Evolutionary conservation across 495 filamentous ascomycete genomes (phyloP).

Genomic region (Hapsidospora chrysogenum): DNA sequence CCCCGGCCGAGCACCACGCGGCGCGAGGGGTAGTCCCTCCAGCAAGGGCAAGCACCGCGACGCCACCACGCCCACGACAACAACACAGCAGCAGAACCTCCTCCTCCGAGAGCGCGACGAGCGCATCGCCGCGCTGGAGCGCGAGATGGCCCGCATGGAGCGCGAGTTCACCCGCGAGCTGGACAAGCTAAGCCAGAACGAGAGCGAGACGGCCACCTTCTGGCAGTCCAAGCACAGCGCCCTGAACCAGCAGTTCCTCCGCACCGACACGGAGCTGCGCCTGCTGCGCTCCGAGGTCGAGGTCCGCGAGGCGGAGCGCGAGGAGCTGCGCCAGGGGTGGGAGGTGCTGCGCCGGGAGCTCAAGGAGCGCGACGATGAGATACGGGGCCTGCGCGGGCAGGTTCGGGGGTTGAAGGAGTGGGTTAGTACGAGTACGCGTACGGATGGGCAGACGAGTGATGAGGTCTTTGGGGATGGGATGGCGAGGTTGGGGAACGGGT

Average conservation of each 20-base stretch:
- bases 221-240: slow-evolving; percentile 29
- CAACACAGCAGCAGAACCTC: no score
- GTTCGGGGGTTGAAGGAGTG: slow-evolving; percentile 37
- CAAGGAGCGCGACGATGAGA: slow-evolving; percentile 23
- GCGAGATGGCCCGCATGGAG: slow-evolving; percentile 25
- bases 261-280: slow-evolving; percentile 24
- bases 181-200: slow-evolving; percentile 22
- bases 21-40: not conserved
- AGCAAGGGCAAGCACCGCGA: not conserved
- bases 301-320: slow-evolving; percentile 16
- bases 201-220: slow-evolving; percentile 24
- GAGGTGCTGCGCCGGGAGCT: slow-evolving; percentile 18
- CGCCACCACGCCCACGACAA: slow-evolving; percentile 11
- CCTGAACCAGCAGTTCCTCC: slow-evolving; percentile 24
- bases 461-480: slow-evolving; percentile 32
- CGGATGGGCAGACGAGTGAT: slow-evolving; percentile 32
- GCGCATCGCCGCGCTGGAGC: slow-evolving; percentile 26
- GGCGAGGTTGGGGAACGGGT: slow-evolving; percentile 30
- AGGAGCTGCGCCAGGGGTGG: slow-evolving; percentile 24
- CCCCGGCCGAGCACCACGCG: no score
- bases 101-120: slow-evolving; percentile 20
- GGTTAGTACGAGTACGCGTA: slow-evolving; percentile 31
- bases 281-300: slow-evolving; percentile 24
- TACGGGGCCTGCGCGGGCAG: slow-evolving; percentile 23
- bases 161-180: slow-evolving; percentile 28